These are phyloP conservation scores for Fusarium ramigenum DNA, from an alignment of 2,329 filamentous ascomycete species.

Conservation along the genomic window DNA sequence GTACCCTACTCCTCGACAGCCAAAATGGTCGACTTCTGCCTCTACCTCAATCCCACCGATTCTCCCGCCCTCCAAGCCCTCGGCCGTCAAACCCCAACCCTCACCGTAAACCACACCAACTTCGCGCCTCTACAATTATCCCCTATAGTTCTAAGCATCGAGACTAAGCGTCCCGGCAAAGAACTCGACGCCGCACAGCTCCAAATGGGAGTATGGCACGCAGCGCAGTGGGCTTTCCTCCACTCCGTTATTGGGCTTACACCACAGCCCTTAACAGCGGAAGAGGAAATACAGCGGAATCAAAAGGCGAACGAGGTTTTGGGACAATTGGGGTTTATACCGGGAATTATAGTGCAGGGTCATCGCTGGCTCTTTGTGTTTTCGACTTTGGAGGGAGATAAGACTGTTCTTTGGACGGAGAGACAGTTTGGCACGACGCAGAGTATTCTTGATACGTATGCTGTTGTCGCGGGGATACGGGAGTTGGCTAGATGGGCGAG, in stretches of 20 bases:
- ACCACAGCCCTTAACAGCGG: background rate
- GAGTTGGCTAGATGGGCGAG: conserved; percentile 19
- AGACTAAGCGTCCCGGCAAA: conserved; percentile 26
- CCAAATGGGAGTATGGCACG: conserved; percentile 30
- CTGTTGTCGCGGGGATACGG: conserved; percentile 26
- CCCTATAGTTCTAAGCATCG: conserved; percentile 22
- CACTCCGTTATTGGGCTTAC: background rate
- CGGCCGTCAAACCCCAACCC: conserved; percentile 8
- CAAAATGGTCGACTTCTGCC: conserved; percentile 29
- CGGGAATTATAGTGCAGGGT: conserved; percentile 31
- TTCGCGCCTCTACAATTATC: conserved; percentile 12
- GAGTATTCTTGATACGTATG: conserved; percentile 21
- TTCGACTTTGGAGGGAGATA: conserved; percentile 17
- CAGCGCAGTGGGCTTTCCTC: conserved; percentile 26
- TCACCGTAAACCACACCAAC: conserved; percentile 26
- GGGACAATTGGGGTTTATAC: conserved; percentile 22
- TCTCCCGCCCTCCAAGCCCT: conserved; percentile 4
- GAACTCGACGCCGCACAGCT: conserved; percentile 16
- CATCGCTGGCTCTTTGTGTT: conserved; percentile 35
- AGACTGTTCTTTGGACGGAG: conserved; percentile 31
- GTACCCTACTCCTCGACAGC: conserved; percentile 7
- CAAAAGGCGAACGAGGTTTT: background rate
- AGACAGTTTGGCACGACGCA: conserved; percentile 31
- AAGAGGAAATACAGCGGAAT: background rate
- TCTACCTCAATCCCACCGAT: background rate